Conservation (phyloP, 202 grass and related monocot species). For the Setaria viridis region DNA sequence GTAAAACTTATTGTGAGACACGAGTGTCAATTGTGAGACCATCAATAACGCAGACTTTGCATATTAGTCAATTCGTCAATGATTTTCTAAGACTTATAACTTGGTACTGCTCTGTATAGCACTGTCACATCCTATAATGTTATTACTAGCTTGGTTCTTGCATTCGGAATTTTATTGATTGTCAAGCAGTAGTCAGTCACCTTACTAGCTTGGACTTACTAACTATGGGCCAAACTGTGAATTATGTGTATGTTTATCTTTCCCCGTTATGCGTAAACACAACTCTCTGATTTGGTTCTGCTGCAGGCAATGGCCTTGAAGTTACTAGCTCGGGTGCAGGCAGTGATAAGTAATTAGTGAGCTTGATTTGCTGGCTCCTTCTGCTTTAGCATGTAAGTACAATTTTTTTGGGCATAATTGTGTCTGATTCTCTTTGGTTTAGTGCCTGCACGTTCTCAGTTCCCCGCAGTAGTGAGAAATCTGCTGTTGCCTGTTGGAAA, state of each 20-base stretch:
- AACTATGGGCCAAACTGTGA: not conserved
- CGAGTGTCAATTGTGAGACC: not conserved
- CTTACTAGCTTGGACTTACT: not conserved
- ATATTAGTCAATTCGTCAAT: not conserved
- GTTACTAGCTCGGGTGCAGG: conserved; percentile 36
- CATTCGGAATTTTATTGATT: not conserved
- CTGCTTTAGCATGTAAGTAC: conserved; percentile 34
- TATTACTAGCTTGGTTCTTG: not conserved
- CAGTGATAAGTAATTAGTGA: conserved; percentile 30
- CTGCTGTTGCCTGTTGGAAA: not conserved
- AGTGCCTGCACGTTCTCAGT: not conserved
- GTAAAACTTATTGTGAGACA: not conserved
- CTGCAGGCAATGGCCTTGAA: conserved; percentile 60
- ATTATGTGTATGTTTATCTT: not conserved
- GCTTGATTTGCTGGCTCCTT: not conserved
- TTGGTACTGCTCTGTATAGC: not conserved
- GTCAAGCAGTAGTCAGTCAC: not conserved
- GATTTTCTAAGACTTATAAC: not conserved
- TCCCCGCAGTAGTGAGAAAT: not conserved
- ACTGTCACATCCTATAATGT: not conserved
- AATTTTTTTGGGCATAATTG: not conserved
- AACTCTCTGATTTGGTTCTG: conserved; percentile 14
- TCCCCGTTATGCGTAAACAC: not conserved
- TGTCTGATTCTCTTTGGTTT: conserved; percentile 12
- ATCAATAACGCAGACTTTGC: not conserved